A percentile compares a stretch with the other conserved stretches of the same genome.
phyloP scores from a whole-genome alignment of 176 grass and related monocot genomes.

The Zoysia japonica region DNA sequence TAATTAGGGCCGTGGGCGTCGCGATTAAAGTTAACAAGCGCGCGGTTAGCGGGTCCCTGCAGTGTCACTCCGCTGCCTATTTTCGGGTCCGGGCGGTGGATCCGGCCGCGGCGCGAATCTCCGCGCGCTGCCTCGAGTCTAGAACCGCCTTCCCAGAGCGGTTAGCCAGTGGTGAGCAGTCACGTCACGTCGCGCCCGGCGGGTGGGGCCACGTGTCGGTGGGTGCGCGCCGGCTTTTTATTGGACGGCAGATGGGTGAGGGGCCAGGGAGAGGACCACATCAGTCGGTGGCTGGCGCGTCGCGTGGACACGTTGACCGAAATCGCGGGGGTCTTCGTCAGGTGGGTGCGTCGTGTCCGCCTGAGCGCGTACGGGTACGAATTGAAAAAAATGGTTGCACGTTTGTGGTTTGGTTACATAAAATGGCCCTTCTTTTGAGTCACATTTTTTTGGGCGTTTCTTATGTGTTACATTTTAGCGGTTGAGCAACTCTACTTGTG shows the following conservation, averaged over 20 bases:
- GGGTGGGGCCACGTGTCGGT: slow-evolving; percentile 13
- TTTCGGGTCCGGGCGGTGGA: slow-evolving; percentile 32
- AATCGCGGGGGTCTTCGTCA: not conserved
- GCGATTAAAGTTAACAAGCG: not conserved
- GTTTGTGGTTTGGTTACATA: not conserved
- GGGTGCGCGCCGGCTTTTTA: not conserved
- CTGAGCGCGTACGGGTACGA: not conserved
- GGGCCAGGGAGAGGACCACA: too few relatives aligned
- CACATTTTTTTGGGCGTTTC: not conserved
- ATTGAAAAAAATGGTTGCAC: not conserved
- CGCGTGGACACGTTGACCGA: slow-evolving; percentile 22
- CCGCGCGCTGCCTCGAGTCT: not conserved
- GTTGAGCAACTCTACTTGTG: not conserved
- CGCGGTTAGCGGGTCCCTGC: not conserved
- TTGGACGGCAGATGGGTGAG: not conserved
- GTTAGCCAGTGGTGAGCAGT: not conserved
- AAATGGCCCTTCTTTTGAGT: not conserved
- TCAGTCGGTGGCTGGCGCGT: slow-evolving; percentile 22
- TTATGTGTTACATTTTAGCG: not conserved
- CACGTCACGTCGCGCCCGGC: not conserved
- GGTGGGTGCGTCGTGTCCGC: not conserved
- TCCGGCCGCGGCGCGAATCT: slow-evolving; percentile 18
- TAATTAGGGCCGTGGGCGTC: not conserved
- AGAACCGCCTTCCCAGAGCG: not conserved
- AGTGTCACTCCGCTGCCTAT: not conserved